phyloP scores from a whole-genome alignment of 192 early-diverging fungal species.

The Coemansia reversa region DNA sequence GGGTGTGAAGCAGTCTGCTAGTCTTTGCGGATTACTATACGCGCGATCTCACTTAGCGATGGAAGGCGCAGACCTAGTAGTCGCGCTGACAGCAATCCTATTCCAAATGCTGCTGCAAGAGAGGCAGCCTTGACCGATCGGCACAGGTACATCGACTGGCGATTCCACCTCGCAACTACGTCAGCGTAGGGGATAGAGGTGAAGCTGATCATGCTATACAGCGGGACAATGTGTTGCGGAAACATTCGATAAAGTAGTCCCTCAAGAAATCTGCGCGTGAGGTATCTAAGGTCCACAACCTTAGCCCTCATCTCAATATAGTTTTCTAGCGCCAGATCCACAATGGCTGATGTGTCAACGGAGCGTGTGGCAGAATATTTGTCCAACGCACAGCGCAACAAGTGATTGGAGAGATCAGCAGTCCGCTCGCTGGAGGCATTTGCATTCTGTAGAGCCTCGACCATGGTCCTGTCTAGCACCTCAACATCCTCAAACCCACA shows the following conservation, averaged over 20 bases:
- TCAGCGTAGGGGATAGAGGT: constrained; percentile 83
- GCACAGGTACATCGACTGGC: constrained; percentile 40
- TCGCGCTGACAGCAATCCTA: constrained; percentile 12
- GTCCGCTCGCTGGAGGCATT: constrained; percentile 21
- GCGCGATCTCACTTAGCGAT: constrained; percentile 10
- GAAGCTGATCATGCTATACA: constrained; percentile 97
- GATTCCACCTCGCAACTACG: constrained; percentile 47
- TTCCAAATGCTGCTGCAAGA: constrained; percentile 9
- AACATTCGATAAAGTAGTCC: constrained; percentile 68
- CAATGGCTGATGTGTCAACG: constrained; percentile 81
- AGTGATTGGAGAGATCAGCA: constrained; percentile 27
- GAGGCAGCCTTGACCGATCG: constrained; percentile 14
- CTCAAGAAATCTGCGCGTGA: constrained; percentile 80
- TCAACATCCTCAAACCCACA: constrained; percentile 95
- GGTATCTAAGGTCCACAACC: constrained; percentile 72
- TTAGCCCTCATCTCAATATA: constrained; percentile 90
- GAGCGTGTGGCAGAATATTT: constrained; percentile 70
- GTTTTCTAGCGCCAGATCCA: constrained; percentile 92
- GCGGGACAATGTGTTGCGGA: constrained; percentile 73
- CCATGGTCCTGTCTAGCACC: constrained; percentile 56
- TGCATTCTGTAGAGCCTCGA: constrained; percentile 60
- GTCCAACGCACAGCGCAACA: constrained; percentile 63
- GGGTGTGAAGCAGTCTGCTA: not conserved
- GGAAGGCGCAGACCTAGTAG: constrained; percentile 18
- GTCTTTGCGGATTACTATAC: not conserved